phyloP scores from a whole-genome alignment of 495 filamentous ascomycete genomes.

The Cercophora scortea region DNA sequence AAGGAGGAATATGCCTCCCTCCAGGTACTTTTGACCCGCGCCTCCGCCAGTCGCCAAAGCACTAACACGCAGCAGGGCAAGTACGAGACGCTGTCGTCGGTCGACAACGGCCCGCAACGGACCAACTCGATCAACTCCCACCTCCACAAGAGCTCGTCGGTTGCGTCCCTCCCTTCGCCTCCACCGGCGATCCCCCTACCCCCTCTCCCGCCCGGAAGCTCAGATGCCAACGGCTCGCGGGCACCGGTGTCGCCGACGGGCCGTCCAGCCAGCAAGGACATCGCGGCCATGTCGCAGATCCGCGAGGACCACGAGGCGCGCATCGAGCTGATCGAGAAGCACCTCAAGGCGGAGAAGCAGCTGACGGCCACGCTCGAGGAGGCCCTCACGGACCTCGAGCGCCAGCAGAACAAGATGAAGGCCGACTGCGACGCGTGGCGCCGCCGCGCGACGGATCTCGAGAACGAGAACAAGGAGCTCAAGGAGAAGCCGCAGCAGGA shows the following conservation, averaged over 20 bases:
- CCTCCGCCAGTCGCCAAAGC: constrained; percentile 9
- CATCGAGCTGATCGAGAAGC: constrained; percentile 93
- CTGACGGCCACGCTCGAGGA: constrained; percentile 91
- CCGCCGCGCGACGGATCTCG: constrained; percentile 68
- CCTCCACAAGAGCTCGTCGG: constrained; percentile 78
- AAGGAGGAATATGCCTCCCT: constrained; percentile 55
- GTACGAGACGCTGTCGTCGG: constrained; percentile 36
- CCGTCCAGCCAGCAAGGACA: constrained; percentile 76
- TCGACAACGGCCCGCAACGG: constrained; percentile 46
- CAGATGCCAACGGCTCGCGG: constrained; percentile 31
- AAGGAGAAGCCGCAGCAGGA: constrained; percentile 37
- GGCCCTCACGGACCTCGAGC: constrained; percentile 86
- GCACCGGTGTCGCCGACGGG: constrained; percentile 37
- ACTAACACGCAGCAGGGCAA: constrained; percentile 46
- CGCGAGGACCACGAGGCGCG: constrained; percentile 92
- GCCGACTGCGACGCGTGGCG: constrained; percentile 83
- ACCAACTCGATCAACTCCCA: constrained; percentile 65
- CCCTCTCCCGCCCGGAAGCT: constrained; percentile 59
- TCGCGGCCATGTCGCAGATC: constrained; percentile 56
- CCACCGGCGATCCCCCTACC: constrained; percentile 89
- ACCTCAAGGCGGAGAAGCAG: constrained; percentile 92
- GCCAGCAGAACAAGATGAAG: constrained; percentile 78
- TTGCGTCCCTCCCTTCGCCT: constrained; percentile 80
- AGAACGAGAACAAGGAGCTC: constrained; percentile 68
- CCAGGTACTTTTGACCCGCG: constrained; percentile 43